These are phyloP conservation scores for Russula ochroleuca DNA, from an alignment of 768 basidiomycete species.

Conservation along the genomic window DNA sequence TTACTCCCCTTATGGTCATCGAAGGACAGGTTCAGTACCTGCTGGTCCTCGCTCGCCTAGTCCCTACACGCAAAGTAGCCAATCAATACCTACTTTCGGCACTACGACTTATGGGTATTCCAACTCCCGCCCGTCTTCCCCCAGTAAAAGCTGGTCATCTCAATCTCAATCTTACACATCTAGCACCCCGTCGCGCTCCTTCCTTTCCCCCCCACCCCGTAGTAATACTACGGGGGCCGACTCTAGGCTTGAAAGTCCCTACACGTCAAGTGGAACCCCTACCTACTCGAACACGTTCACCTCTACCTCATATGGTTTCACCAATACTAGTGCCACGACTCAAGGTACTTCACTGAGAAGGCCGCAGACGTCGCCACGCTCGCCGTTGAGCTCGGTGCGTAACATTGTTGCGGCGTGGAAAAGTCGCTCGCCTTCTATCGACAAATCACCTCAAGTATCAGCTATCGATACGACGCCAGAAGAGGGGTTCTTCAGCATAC, in stretches of 20 bases:
- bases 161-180: slow-evolving; percentile 32
- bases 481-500: slow-evolving; percentile 52
- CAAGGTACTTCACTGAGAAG: slow-evolving; percentile 55
- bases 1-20: slow-evolving; percentile 39
- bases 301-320: slow-evolving; percentile 35
- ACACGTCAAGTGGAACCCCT: slow-evolving; percentile 31
- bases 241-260: slow-evolving; percentile 36
- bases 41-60: slow-evolving; percentile 39
- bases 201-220: slow-evolving; percentile 49
- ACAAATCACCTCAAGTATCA: slow-evolving; percentile 27
- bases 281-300: slow-evolving; percentile 42
- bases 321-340: slow-evolving; percentile 34
- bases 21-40: slow-evolving; percentile 48
- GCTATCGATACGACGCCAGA: slow-evolving; percentile 16
- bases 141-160: slow-evolving; percentile 42
- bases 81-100: slow-evolving; percentile 41
- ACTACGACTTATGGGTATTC: slow-evolving; percentile 38
- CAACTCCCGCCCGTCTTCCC: slow-evolving; percentile 47
- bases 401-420: slow-evolving; percentile 82
- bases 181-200: slow-evolving; percentile 30
- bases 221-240: slow-evolving; percentile 30
- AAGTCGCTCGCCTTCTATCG: slow-evolving; percentile 53
- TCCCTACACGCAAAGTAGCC: slow-evolving; percentile 37
- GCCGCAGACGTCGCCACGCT: slow-evolving; percentile 60
- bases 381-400: slow-evolving; percentile 67